Base-by-base conservation (phyloP, 441 rosid species). In the Flueggea neowawraea region DNA sequence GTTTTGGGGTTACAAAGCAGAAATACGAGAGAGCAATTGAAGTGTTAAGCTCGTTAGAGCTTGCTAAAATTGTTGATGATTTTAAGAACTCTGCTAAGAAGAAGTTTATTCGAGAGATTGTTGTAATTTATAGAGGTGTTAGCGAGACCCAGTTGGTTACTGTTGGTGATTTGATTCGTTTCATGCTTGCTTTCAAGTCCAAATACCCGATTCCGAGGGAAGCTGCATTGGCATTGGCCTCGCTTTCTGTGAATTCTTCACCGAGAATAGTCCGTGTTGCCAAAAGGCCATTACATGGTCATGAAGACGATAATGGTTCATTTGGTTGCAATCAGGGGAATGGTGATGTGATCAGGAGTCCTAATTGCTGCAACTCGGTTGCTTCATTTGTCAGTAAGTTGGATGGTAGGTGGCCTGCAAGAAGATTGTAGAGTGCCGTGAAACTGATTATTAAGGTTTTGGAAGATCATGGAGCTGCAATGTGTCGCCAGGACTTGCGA, bases 1-100 rank as follows among this genome's bases (percentile, higher is more conserved):
- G 88, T 62, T 86, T 77, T 63, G 89, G 92, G 22, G 64, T 84
- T 17, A 78, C 65, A 7, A 62, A 77, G 68, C 83, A 77, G 16
- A 73, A 77, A 48, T 87, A 82, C 53, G 44, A 52, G 32, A 75
- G 86, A 70, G 88, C 93, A 14, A 70, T 87, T 43, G 71, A 76
- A 56, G 73, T 79, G 61, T 77, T 84, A 44, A 58, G 73, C 63
- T 82, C 88, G 0, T 17, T 84, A 54, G 86, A 74, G 28, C 67
- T 87, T 15, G 71, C 69, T 61, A 73, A 55, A 63, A 65, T 87
- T 10, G 50, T 79, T 14, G 55, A 60, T 39, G 88, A 84, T 15
- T 72, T 72, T 43, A n/a, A 60, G 9, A 49, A 67, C 9, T 73
- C 66, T 43, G 60, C 55, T 43, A 69, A 62, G 39, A 80, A 79